Conservation (phyloP, 306 rosid species). For the Cicer chorassanicum region DNA sequence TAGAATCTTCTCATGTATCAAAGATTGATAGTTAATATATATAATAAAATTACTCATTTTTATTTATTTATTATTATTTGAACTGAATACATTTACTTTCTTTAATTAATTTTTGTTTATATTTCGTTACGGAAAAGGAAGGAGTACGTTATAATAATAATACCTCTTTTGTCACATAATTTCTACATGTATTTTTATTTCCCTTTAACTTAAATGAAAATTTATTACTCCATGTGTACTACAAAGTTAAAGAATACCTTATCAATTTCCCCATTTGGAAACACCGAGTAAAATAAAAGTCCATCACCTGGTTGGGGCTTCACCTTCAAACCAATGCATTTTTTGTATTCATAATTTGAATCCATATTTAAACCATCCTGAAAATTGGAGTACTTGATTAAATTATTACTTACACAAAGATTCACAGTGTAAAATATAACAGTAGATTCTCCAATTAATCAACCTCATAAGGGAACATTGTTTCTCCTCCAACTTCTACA, state of each 20-base stretch:
- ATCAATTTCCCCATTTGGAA: conserved; percentile 66
- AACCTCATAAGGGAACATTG: conserved; percentile 82
- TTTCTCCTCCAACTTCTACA: conserved; percentile 75
- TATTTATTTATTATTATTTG: no score
- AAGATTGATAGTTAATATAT: no score
- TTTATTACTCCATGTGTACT: neutral
- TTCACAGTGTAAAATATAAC: neutral
- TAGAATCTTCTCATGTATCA: no score
- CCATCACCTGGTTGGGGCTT: conserved; percentile 73
- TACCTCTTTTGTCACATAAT: neutral
- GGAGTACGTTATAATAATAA: neutral
- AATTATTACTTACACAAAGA: conserved; percentile 21
- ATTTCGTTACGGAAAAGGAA: no score
- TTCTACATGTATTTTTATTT: neutral
- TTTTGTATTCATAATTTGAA: conserved; percentile 53
- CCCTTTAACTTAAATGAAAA: neutral
- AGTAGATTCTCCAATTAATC: neutral
- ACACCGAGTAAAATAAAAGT: conserved; percentile 63
- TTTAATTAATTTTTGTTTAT: no score
- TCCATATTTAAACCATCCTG: conserved; percentile 56
- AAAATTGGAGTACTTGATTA: neutral
- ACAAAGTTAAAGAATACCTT: conserved; percentile 45
- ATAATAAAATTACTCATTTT: no score
- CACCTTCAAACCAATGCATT: conserved; percentile 70
- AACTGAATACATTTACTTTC: no score